Percentiles rank a stretch among this genome's conserved stretches.
Conservation (phyloP, 1,284 basidiomycete genomes). For the Termitomyces sp. region DNA sequence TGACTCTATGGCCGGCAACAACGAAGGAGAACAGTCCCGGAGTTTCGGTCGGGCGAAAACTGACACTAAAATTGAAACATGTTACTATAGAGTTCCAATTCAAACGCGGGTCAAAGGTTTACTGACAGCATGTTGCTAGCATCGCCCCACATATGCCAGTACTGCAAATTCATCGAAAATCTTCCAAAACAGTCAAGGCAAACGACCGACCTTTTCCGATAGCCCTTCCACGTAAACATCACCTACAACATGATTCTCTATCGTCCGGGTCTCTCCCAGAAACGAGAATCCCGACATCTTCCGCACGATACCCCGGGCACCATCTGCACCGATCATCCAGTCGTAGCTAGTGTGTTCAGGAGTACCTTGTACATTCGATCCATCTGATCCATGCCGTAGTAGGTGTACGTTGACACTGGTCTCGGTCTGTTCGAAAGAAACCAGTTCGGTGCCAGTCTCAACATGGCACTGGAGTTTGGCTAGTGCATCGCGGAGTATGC, state of each 20-base stretch:
- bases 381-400: conserved; percentile 19
- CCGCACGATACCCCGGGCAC: conserved; percentile 36
- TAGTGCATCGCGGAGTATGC: conserved; percentile 31
- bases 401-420: conserved; percentile 31
- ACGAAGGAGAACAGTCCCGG: conserved; percentile 33
- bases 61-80: conserved; percentile 23
- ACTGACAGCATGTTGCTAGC: conserved; percentile 23
- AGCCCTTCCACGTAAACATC: conserved; percentile 36
- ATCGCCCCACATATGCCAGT: conserved; percentile 35
- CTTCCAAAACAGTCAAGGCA: not conserved
- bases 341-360: conserved; percentile 26
- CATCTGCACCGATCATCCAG: conserved; percentile 40
- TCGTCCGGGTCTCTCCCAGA: conserved; percentile 37
- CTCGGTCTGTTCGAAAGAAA: conserved; percentile 30
- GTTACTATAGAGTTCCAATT: not conserved
- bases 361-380: conserved; percentile 12
- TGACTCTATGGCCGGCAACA: conserved; percentile 26
- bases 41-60: conserved; percentile 29
- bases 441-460: conserved; percentile 35
- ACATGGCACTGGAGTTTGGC: conserved; percentile 28
- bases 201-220: conserved; percentile 26
- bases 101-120: not conserved
- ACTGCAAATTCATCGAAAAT: conserved; percentile 16
- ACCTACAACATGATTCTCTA: conserved; percentile 33
- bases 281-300: conserved; percentile 42